Evolutionary conservation across 306 rosid genomes (phyloP).

Genomic region (Trifolium fragiferum): DNA sequence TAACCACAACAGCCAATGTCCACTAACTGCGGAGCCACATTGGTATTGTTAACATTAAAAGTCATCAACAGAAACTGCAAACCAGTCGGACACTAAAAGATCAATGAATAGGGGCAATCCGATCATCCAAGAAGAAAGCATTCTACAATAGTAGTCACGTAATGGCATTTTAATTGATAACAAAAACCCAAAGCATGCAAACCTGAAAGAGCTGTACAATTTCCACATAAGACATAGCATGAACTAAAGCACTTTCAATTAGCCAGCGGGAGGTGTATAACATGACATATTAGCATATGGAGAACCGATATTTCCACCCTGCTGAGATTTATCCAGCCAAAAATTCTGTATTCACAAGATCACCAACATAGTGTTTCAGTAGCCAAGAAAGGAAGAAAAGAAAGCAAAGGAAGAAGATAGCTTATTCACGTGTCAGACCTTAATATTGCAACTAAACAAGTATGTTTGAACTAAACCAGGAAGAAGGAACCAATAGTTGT

Average conservation of each 20-base stretch:
- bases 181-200: conserved; percentile 43
- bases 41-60: neutral
- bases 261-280: conserved; percentile 29
- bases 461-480: conserved; percentile 63
- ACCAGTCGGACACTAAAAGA: neutral
- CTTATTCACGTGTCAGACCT: conserved; percentile 42
- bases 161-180: conserved; percentile 19
- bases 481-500: conserved; percentile 89
- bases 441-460: conserved; percentile 31
- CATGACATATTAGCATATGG: conserved; percentile 33
- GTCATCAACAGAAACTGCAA: neutral
- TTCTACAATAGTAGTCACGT: conserved; percentile 2
- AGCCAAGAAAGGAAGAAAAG: conserved; percentile 27
- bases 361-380: conserved; percentile 33
- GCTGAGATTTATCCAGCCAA: conserved; percentile 32
- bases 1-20: neutral
- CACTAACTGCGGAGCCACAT: neutral
- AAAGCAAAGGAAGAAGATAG: conserved; percentile 3
- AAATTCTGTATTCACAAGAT: conserved; percentile 42
- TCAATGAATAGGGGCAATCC: neutral
- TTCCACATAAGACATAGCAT: conserved; percentile 21
- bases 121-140: conserved; percentile 36
- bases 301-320: conserved; percentile 35
- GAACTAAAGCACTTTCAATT: conserved; percentile 45
- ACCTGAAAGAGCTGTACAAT: conserved; percentile 56